These are phyloP conservation scores for Suhomyces coccinellae DNA, from an alignment of 1,139 yeast genomes.

Conservation along the genomic window DNA sequence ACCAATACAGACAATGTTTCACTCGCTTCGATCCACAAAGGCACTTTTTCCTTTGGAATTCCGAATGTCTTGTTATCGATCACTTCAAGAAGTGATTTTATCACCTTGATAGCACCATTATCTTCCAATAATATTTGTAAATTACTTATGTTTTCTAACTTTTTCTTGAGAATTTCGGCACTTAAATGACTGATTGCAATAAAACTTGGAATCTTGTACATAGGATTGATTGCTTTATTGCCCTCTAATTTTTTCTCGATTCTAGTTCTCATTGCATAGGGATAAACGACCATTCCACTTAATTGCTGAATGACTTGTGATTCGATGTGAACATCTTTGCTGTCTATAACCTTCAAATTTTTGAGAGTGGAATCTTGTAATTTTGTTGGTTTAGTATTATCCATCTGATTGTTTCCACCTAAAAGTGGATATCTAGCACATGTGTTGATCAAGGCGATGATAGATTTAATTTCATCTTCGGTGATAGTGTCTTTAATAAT, in stretches of 20 bases:
- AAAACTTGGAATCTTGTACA: constrained; percentile 62
- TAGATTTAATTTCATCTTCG: constrained; percentile 37
- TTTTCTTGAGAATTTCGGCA: constrained; percentile 39
- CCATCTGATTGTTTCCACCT: constrained; percentile 48
- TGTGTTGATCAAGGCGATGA: constrained; percentile 52
- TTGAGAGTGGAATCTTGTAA: constrained; percentile 54
- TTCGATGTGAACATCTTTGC: constrained; percentile 35
- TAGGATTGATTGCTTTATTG: constrained; percentile 26
- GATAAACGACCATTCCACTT: constrained; percentile 52
- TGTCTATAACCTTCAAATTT: constrained; percentile 39
- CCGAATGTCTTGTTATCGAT: constrained; percentile 36
- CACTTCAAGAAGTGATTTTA: constrained; percentile 20
- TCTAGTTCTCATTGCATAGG: constrained; percentile 58
- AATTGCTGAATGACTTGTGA: constrained; percentile 54
- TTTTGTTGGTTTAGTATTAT: constrained; percentile 50
- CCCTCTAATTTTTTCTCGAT: constrained; percentile 41
- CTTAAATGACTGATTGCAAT: constrained; percentile 60
- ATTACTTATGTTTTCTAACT: constrained; percentile 33
- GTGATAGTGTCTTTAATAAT: constrained; percentile 33
- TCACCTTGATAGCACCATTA: constrained; percentile 39
- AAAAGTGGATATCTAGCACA: constrained; percentile 69
- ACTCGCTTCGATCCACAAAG: constrained; percentile 49
- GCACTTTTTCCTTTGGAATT: constrained; percentile 22
- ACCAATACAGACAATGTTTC: constrained; percentile 29
- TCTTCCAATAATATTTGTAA: constrained; percentile 43